Base-by-base conservation (phyloP, 371 early-diverging fungal species). In the Mortierella sp. region DNA sequence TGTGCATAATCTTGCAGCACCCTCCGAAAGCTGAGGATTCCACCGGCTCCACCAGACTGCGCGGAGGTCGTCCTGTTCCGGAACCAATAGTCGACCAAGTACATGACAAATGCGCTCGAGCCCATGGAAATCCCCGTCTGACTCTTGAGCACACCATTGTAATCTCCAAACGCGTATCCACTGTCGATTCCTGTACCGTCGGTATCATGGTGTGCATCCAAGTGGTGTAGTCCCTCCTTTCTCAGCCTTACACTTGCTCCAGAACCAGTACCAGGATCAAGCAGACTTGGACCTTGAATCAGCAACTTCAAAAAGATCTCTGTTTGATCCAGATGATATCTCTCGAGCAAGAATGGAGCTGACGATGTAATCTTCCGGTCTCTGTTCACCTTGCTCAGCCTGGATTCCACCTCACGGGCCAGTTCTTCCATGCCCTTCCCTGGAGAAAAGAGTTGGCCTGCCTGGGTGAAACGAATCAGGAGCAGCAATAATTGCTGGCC, bases 251-350 rank as follows among this genome's bases (percentile, higher is more conserved):
- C 47, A 21, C 64, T 49, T 34, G 67, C 53, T 3, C 73, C 61
- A 11, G 63, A 51, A 7, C 73, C 73, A 6, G 73, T 72, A 1
- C 73, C 73, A 9, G 73, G 32, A 4, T 66, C 67, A 19, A 72
- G 50, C 11, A 72, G 21, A n/a, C 58, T 51, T 4, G 73, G 63
- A 6, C 73, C 73, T 8, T 72, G 62, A 23, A 72, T 53, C 37
- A 72, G 31, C 14, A 48, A 12, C 42, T 72, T 72, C 50, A 72
- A 54, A 47, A 72, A 66, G 30, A 67, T 47, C 53, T 66, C 63
- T 15, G 55, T 72, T 32, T 62, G 67, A 26, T 72, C 73, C 58
- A 72, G 49, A n/a, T 24, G 53, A 28, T 55, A 54, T n/a, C 67
- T 51, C 48, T 72, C 73, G n/a, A 58, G 23, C 21, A 54, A 23